Percentiles rank a stretch among this genome's conserved stretches.
Conservation (phyloP, 1,284 basidiomycete species). For the Ceratobasidium sp. region DNA sequence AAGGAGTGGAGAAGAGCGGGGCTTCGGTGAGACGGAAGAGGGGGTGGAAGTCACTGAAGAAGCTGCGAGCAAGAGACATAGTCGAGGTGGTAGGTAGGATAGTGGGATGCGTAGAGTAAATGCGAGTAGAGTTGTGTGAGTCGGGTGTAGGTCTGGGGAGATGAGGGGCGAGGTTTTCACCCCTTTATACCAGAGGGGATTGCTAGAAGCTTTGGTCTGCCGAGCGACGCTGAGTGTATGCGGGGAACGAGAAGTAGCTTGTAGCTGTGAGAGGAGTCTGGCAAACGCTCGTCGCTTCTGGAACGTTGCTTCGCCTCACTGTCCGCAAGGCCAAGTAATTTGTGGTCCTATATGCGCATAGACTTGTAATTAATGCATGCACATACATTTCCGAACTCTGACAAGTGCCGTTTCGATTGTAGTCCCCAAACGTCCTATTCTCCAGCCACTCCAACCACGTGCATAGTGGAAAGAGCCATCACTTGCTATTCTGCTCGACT, state of each 20-base stretch:
- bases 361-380: too few relatives aligned
- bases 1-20: conserved; percentile 62
- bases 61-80: conserved; percentile 65
- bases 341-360: too few relatives aligned
- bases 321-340: neutral
- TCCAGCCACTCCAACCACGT: too few relatives aligned
- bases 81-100: neutral
- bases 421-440: too few relatives aligned
- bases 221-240: neutral
- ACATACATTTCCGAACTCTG: too few relatives aligned
- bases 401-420: too few relatives aligned
- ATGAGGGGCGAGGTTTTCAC: neutral
- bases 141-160: neutral
- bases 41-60: conserved; percentile 77
- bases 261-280: conserved; percentile 12
- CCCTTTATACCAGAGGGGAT: neutral
- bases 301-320: conserved; percentile 10
- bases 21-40: conserved; percentile 78
- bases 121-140: neutral
- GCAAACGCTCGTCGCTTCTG: conserved; percentile 45
- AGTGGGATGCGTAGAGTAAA: conserved; percentile 7
- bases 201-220: neutral
- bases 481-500: too few relatives aligned
- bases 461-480: too few relatives aligned
- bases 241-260: neutral